Evolutionary conservation across 495 filamentous ascomycete species (phyloP).

Genomic region (Talaromyces wortmannii): DNA sequence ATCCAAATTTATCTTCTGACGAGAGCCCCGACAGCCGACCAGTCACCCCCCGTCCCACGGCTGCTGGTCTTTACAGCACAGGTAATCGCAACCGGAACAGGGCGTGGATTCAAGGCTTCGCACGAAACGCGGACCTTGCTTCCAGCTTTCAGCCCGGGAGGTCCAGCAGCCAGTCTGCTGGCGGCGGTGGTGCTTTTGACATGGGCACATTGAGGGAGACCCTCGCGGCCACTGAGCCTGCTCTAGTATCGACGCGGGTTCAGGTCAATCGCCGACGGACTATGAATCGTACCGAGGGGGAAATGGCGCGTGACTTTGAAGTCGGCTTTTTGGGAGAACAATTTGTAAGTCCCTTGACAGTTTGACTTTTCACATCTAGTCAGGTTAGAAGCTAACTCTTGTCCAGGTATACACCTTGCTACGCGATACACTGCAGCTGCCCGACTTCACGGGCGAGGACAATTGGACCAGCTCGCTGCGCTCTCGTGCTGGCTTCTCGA

Average conservation of each 20-base stretch:
- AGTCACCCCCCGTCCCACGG: background rate
- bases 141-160: background rate
- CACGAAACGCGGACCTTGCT: background rate
- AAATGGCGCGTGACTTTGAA: constrained; percentile 1
- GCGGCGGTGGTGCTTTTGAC: background rate
- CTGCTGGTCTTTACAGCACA: background rate
- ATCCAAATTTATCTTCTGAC: background rate
- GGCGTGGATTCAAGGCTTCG: background rate
- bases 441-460: background rate
- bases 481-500: constrained; percentile 1
- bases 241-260: background rate
- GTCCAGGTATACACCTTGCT: constrained; percentile 1
- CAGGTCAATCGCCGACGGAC: background rate
- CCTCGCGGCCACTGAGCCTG: background rate
- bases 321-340: constrained; percentile 3
- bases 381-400: background rate
- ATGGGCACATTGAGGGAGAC: background rate
- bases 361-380: background rate
- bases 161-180: background rate
- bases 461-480: constrained; percentile 2
- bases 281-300: background rate
- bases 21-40: background rate
- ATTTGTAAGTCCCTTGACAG: background rate
- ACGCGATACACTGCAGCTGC: background rate
- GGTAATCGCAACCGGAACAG: background rate